Conservation (phyloP, 2,329 filamentous ascomycete genomes). For the Tolypocladium endophyticum region DNA sequence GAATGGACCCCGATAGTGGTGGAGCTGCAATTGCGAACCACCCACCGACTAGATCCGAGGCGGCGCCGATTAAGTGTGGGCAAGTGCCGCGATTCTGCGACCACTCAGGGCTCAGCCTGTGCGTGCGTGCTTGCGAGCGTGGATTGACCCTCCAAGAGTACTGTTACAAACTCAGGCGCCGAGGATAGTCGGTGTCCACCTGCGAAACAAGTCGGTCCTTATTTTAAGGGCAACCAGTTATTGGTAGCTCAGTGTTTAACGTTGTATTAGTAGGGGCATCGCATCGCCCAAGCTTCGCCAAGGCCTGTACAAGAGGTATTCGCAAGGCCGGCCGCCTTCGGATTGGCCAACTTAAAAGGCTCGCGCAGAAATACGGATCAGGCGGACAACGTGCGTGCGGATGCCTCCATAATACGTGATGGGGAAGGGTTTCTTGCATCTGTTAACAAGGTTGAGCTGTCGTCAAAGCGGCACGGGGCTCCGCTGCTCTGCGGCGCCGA, state of each 20-base stretch:
- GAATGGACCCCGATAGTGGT: not conserved
- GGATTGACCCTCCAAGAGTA: too few species aligned
- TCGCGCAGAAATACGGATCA: not conserved
- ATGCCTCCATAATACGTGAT: not conserved
- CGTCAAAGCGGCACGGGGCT: not conserved
- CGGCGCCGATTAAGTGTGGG: not conserved
- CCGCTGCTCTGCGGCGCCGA: not conserved
- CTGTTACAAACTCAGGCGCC: not conserved
- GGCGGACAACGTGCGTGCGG: not conserved
- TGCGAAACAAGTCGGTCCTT: not conserved
- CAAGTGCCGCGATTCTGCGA: not conserved
- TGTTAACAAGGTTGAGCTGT: not conserved
- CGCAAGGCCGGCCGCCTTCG: not conserved
- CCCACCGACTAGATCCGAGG: not conserved
- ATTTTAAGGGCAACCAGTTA: not conserved
- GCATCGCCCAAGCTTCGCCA: not conserved
- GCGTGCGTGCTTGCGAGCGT: not conserved
- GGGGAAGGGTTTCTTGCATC: not conserved
- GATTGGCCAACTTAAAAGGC: not conserved
- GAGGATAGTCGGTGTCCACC: not conserved
- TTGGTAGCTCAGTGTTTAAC: not conserved
- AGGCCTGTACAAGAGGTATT: too few species aligned
- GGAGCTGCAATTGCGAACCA: not conserved
- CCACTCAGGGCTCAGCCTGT: not conserved
- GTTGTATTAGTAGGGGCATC: too few species aligned